Conservation (phyloP, 352 stramenopile species). For the Lagenidium giganteum region DNA sequence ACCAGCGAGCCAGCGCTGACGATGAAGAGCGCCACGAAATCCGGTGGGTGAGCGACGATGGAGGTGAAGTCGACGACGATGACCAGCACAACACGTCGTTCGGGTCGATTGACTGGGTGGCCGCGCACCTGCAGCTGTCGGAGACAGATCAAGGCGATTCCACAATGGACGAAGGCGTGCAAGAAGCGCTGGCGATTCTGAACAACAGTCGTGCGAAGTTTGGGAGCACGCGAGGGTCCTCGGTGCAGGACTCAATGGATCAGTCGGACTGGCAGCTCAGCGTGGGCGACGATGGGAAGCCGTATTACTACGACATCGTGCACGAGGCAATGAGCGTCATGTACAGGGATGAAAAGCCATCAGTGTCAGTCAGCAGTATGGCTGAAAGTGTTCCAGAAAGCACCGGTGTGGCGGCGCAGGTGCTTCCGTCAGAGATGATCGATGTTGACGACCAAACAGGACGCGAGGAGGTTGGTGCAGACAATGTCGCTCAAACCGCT, state of each 20-base stretch:
- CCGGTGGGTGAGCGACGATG: neutral
- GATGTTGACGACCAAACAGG: neutral
- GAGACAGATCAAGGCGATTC: constrained; percentile 2
- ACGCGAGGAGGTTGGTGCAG: neutral
- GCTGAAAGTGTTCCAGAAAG: too few relatives aligned
- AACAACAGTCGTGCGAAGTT: constrained; percentile 19
- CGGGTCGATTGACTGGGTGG: constrained; percentile 21
- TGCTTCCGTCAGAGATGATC: too few relatives aligned
- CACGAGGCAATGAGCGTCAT: constrained; percentile 27
- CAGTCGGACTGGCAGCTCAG: neutral
- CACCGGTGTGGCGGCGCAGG: too few relatives aligned
- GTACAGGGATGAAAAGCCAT: too few relatives aligned
- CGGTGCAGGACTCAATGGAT: neutral
- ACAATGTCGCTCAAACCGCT: neutral
- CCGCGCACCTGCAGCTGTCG: constrained; percentile 13
- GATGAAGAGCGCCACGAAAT: constrained; percentile 1
- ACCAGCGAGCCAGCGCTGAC: neutral
- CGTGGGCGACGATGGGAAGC: constrained; percentile 1
- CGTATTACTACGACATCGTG: constrained; percentile 45
- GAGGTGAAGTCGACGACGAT: constrained; percentile 6
- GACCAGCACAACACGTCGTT: constrained; percentile 17
- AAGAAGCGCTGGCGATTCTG: constrained; percentile 42
- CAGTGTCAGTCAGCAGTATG: too few relatives aligned
- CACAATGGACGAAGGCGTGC: constrained; percentile 21
- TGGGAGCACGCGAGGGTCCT: constrained; percentile 14